Evolutionary conservation across 495 filamentous ascomycete species (phyloP), one percentile per base, ranked within the genome.

Genomic region (Xylaria venustula): DNA sequence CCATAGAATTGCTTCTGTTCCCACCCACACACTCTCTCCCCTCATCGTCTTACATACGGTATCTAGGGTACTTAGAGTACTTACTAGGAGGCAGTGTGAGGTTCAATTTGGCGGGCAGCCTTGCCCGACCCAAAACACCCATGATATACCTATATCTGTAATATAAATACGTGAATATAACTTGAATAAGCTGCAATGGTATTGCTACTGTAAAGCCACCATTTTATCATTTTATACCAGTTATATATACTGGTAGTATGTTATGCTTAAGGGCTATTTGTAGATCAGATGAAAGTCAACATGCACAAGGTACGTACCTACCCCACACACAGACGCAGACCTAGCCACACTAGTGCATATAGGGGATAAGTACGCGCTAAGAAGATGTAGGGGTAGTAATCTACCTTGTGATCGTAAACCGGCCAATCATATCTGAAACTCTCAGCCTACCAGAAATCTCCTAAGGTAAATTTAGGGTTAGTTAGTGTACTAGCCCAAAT

Each of bases 281-380:
- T 47, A 25, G 42, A 36, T 14, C 14, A 15, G 26, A 42, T 3
- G 14, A 6, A 44, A 28, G 25, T 11, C 30, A 34, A 34, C 30
- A 34, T 34, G 30, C 30, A 46, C 3, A 17, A n/a, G 37, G 14
- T 40, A 40, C 37, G 7, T 40, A 40, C 37, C 7, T 59, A 50
- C 56, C 56, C 56, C 56, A 59, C 56, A 59, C 56, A 1, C 42
- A 41, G n/a, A n/a, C n/a, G n/a, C n/a, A n/a, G n/a, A n/a, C n/a
- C n/a, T 34, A 41, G 11, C 30, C 4, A 34, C 30, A 34, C 37
- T 9, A 12, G 3, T 3, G 37, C 15, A 40, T 12, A 5, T 40
- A 40, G 7, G 37, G 7, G 3, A 40, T 15, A 9, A 40, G 7
- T 34, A 4, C 14, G 37, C n/a, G 19, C 9, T 3, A 55, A 8